These are phyloP conservation scores for Eucalyptus microcorys DNA, from an alignment of 345 rosid genomes.

Conservation along the genomic window DNA sequence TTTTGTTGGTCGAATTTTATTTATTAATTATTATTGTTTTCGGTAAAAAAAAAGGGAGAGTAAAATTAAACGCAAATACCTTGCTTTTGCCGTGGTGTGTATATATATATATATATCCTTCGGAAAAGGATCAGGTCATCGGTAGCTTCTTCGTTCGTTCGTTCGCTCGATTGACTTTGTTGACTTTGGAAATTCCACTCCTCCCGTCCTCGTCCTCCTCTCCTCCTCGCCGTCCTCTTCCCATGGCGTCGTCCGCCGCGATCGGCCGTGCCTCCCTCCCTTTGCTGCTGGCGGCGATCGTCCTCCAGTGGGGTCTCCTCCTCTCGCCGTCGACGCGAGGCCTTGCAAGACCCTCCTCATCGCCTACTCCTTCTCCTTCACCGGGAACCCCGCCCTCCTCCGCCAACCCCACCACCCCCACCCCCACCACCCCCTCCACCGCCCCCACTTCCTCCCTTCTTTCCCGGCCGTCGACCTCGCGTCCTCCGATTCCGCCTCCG, in stretches of 20 bases:
- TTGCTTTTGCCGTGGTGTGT: not conserved
- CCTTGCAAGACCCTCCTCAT: conserved; percentile 36
- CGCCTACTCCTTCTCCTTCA: conserved; percentile 59
- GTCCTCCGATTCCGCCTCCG: conserved; percentile 8
- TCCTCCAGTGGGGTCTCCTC: not conserved
- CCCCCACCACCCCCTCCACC: conserved; percentile 11
- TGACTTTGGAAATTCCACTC: not conserved
- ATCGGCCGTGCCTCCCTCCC: not conserved
- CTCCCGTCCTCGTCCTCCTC: not conserved
- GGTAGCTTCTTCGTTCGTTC: not conserved
- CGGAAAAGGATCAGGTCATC: not conserved
- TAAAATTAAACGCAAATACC: not conserved
- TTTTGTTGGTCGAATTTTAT: not conserved
- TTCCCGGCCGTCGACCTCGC: conserved; percentile 1
- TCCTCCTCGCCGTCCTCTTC: not conserved
- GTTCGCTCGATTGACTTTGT: not conserved
- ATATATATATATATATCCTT: not conserved
- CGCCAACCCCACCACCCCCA: not conserved
- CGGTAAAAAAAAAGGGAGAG: not conserved
- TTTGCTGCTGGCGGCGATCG: not conserved
- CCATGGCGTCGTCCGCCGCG: not conserved
- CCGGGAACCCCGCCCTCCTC: conserved; percentile 13
- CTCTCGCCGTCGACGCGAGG: conserved; percentile 8
- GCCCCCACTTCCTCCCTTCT: not conserved
- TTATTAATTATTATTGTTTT: not conserved